Evolutionary conservation across 768 basidiomycete species (phyloP).

Genomic region (Panaeolus cyanescens): DNA sequence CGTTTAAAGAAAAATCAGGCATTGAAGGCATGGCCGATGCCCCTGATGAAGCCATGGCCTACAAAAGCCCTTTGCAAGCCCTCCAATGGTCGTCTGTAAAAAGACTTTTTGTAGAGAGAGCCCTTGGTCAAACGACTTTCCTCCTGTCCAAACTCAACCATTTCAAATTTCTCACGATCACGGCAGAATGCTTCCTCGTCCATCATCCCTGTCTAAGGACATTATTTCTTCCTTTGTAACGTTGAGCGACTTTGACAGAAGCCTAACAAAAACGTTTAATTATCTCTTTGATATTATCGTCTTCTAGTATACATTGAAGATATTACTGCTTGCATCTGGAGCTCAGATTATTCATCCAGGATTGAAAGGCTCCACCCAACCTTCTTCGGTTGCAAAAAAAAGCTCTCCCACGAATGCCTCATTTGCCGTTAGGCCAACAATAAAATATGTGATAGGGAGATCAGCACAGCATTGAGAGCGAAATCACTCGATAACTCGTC

Average conservation of each 20-base stretch:
- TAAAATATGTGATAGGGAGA: background rate
- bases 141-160: constrained; percentile 23
- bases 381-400: background rate
- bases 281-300: background rate
- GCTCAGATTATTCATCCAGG: too few relatives aligned
- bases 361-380: too few relatives aligned
- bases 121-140: constrained; percentile 11
- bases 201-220: background rate
- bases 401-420: background rate
- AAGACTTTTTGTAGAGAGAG: constrained; percentile 9
- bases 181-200: background rate
- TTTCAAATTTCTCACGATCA: constrained; percentile 21
- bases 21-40: constrained; percentile 30
- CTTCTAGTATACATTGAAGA: too few relatives aligned
- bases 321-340: too few relatives aligned
- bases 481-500: too few relatives aligned
- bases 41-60: constrained; percentile 26
- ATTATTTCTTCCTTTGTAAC: constrained; percentile 1
- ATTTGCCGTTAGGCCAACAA: background rate
- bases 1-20: constrained; percentile 42
- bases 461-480: too few relatives aligned
- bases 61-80: constrained; percentile 20
- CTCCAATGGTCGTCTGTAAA: constrained; percentile 13
- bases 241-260: background rate
- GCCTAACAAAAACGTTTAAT: background rate